phyloP scores from a whole-genome alignment of 768 basidiomycete genomes.

The Strobilomyces dryophilus region DNA sequence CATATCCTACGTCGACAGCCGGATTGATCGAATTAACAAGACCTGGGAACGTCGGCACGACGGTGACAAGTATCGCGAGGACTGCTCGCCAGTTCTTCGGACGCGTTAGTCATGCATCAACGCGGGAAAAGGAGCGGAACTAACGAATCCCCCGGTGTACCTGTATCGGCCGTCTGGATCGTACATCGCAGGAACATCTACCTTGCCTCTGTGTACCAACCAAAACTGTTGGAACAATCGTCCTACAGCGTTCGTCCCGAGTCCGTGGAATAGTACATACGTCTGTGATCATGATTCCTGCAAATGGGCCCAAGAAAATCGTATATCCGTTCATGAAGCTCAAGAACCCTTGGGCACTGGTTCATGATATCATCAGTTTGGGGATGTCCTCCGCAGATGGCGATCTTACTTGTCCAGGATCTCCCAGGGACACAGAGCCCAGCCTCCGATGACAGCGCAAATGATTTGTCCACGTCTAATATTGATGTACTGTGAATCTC shows the following conservation, averaged over 20 bases:
- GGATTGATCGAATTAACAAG: constrained; percentile 72
- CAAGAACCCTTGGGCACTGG: constrained; percentile 59
- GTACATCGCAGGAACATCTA: constrained; percentile 86
- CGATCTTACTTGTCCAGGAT: constrained; percentile 49
- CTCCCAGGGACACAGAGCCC: constrained; percentile 86
- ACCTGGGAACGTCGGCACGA: constrained; percentile 72
- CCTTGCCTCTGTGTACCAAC: constrained; percentile 65
- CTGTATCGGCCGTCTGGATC: constrained; percentile 72
- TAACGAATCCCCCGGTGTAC: constrained; percentile 71
- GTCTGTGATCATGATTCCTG: constrained; percentile 63
- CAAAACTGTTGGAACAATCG: constrained; percentile 52
- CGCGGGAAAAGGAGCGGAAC: constrained; percentile 1
- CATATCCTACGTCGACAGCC: constrained; percentile 58
- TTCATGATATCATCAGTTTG: neutral
- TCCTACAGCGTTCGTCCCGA: neutral
- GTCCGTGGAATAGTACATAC: constrained; percentile 33
- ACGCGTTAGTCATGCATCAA: neutral
- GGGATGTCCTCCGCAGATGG: neutral
- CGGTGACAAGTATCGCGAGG: constrained; percentile 59
- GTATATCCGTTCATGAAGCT: constrained; percentile 82
- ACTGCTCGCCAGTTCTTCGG: constrained; percentile 78
- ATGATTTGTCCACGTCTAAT: constrained; percentile 76
- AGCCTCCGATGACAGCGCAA: constrained; percentile 78
- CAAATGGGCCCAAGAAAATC: constrained; percentile 82
- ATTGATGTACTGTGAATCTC: constrained; percentile 43